A percentile compares a stretch with the other conserved stretches of the same genome.
These are phyloP conservation scores for Erythrobasidium hasegawianum DNA, from an alignment of 1,284 basidiomycete genomes.

Conservation along the genomic window DNA sequence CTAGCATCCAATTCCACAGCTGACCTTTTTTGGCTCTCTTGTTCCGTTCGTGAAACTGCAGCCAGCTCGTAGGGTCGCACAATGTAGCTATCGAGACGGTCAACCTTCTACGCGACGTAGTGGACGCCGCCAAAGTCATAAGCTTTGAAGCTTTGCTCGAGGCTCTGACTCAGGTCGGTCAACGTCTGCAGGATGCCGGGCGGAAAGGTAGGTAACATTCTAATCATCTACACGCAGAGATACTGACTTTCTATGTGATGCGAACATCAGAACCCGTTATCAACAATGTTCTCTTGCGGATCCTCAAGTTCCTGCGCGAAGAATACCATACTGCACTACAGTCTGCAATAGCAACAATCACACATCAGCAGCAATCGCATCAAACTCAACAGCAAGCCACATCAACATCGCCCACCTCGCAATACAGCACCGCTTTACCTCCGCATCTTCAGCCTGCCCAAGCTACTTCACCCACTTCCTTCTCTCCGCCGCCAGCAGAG, in stretches of 20 bases:
- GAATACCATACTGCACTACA: constrained; percentile 61
- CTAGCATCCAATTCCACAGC: too few species aligned
- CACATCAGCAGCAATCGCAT: constrained; percentile 69
- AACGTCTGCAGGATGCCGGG: constrained; percentile 77
- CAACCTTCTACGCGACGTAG: constrained; percentile 78
- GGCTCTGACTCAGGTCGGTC: constrained; percentile 75
- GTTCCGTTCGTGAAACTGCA: constrained; percentile 47
- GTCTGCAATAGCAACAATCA: constrained; percentile 55
- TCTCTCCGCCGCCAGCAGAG: neutral
- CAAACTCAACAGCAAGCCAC: constrained; percentile 62
- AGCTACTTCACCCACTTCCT: neutral
- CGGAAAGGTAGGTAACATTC: constrained; percentile 69
- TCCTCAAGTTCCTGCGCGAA: constrained; percentile 87
- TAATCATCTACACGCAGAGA: constrained; percentile 3
- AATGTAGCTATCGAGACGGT: constrained; percentile 85
- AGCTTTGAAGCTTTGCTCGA: constrained; percentile 80
- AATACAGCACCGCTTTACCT: neutral
- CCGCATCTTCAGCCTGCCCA: neutral
- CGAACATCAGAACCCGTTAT: constrained; percentile 73
- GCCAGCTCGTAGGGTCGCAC: constrained; percentile 82
- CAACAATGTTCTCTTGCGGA: constrained; percentile 86
- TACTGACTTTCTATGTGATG: neutral
- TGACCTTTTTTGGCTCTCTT: too few species aligned
- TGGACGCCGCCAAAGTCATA: constrained; percentile 77
- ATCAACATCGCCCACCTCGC: constrained; percentile 39